A percentile compares a stretch with the other conserved stretches of the same genome.
Evolutionary conservation across 352 stramenopile species (phyloP).

Genomic region (Vaucheria bursata): DNA sequence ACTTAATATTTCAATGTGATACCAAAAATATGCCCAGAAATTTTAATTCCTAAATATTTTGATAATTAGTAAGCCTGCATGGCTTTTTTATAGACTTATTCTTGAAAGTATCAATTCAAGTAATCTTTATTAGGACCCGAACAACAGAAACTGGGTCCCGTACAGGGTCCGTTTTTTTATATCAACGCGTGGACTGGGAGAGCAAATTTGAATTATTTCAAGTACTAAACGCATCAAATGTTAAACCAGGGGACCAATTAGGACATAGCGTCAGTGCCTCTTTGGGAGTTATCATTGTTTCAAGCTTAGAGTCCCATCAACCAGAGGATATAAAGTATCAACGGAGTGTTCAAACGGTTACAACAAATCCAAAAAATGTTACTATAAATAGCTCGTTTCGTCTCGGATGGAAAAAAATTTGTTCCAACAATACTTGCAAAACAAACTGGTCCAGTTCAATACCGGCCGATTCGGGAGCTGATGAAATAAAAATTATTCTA

Average conservation of each 20-base stretch:
- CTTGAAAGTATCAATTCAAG: too few relatives aligned
- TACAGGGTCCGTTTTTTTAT: conserved; percentile 49
- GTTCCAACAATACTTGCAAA: neutral
- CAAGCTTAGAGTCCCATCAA: conserved; percentile 49
- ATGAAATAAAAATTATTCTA: conserved; percentile 25
- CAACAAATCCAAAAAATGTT: too few relatives aligned
- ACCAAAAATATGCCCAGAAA: too few relatives aligned
- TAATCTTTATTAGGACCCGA: too few relatives aligned
- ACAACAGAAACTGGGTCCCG: conserved; percentile 12
- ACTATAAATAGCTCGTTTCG: conserved; percentile 40
- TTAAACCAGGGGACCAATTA: conserved; percentile 53
- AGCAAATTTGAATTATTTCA: conserved; percentile 49
- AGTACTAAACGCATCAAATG: conserved; percentile 53
- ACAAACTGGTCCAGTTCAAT: conserved; percentile 10
- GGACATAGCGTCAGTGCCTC: conserved; percentile 54
- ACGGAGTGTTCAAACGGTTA: conserved; percentile 51
- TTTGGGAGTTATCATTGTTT: conserved; percentile 51
- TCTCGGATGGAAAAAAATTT: conserved; percentile 42
- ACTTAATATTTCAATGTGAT: too few relatives aligned
- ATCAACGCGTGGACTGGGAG: conserved; percentile 39
- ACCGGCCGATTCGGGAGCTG: conserved; percentile 26
- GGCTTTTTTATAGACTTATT: too few relatives aligned
- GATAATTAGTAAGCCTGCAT: too few relatives aligned
- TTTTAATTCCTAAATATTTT: too few relatives aligned
- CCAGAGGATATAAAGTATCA: conserved; percentile 38